Evolutionary conservation across 768 basidiomycete genomes (phyloP), one percentile per base, ranked within the genome.

Genomic region (Mycena vulgaris): DNA sequence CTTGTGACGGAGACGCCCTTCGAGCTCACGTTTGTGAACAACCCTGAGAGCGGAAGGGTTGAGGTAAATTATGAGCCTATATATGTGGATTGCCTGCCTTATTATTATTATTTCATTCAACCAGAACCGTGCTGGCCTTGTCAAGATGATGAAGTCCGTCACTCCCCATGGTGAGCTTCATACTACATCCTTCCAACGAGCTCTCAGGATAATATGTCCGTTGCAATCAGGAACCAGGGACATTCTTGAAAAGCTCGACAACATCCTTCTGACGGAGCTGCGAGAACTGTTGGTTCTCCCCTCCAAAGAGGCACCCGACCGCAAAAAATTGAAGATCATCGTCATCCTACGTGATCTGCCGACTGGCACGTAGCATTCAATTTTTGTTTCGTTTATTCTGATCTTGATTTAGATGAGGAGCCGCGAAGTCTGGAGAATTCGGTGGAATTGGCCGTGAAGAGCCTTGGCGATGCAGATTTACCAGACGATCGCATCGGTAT

Each of bases 341-440:
- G 33, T 35, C 33, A 35, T 35, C 13, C 33, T 35, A 6, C 13
- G 33, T 35, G 33, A 13, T 35, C 33, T 35, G 33, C 33, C 33
- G 33, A 35, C 33, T 35, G 33, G 33, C 13, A 35, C 33, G 13
- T 35, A 33, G 35, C 53, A 55, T 55, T 55, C 35, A 10, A 55
- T 51, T 27, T n/a, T 23, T 35, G 31, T 55, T 55, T 55, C 17
- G n/a, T 55, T 21, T 33, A 35, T 35, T 55, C 53, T 55, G 53
- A 55, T 35, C 53, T 31, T 55, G 21, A 55, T 55, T 33, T 55
- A 55, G 53, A 55, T 35, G 31, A 8, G 53, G 33, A 33, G 2
- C 53, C 53, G 53, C 53, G 53, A 55, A 55, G 53, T 55, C 53
- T 55, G 53, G 53, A 55, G 53, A 55, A 55, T 55, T 55, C 53